phyloP scores from a whole-genome alignment of 768 basidiomycete genomes.

The Russula griseocarnosa region DNA sequence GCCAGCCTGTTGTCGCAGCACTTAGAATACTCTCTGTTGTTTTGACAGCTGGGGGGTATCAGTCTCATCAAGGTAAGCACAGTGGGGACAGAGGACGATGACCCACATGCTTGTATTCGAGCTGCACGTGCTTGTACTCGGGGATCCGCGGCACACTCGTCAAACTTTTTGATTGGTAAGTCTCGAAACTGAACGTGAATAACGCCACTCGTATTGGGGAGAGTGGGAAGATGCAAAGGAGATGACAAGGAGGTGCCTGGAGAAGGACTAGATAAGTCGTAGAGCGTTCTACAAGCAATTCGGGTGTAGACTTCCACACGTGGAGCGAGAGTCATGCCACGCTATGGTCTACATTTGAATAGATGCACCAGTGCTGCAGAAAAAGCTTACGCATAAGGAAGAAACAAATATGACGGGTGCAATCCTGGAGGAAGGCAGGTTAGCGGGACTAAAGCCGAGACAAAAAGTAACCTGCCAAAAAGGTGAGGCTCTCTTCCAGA shows the following conservation, averaged over 20 bases:
- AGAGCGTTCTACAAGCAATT: slow-evolving; percentile 26
- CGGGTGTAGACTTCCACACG: slow-evolving; percentile 29
- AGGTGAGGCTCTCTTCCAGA: slow-evolving; percentile 23
- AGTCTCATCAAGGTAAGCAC: neutral
- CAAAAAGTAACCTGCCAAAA: neutral
- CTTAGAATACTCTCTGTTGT: slow-evolving; percentile 29
- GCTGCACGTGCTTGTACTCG: slow-evolving; percentile 28
- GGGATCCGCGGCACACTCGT: slow-evolving; percentile 26
- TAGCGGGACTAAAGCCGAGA: neutral
- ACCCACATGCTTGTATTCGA: slow-evolving; percentile 29
- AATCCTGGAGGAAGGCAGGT: slow-evolving; percentile 18
- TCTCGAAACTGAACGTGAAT: slow-evolving; percentile 18
- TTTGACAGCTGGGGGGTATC: slow-evolving; percentile 23
- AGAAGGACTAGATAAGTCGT: slow-evolving; percentile 5
- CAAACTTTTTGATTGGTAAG: slow-evolving; percentile 7
- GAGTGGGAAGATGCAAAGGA: neutral
- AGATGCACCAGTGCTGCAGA: neutral
- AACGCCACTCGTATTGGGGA: neutral
- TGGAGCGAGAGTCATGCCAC: slow-evolving; percentile 28
- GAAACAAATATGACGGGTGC: slow-evolving; percentile 26
- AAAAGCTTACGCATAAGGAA: slow-evolving; percentile 25
- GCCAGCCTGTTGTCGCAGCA: slow-evolving; percentile 29
- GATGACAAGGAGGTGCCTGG: neutral
- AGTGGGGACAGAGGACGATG: neutral
- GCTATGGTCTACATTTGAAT: slow-evolving; percentile 7